Evolutionary conservation across 2,329 filamentous ascomycete species (phyloP).

Genomic region (Cyphellophora europaea): DNA sequence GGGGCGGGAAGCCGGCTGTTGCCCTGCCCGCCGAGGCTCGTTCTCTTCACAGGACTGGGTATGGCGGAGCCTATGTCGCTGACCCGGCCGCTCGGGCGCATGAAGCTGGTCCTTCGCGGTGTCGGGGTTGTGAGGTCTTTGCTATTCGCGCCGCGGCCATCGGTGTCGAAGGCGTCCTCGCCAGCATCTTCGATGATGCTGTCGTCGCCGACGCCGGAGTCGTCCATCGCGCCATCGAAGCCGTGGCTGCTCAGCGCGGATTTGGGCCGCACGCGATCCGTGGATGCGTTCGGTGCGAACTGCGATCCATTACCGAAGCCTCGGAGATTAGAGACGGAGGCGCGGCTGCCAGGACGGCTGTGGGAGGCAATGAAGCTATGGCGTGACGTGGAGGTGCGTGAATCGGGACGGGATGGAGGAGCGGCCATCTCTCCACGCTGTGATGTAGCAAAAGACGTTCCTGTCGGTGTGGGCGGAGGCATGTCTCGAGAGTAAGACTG

Average conservation of each 20-base stretch:
- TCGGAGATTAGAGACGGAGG: conserved; percentile 13
- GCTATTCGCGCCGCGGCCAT: background rate
- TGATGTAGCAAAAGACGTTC: background rate
- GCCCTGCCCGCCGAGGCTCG: conserved; percentile 12
- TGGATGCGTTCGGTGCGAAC: conserved; percentile 18
- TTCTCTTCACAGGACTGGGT: conserved; percentile 15
- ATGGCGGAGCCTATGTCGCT: conserved; percentile 29
- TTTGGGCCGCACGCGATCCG: conserved; percentile 19
- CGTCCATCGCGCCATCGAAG: conserved; percentile 13
- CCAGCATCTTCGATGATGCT: background rate
- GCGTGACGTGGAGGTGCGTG: conserved; percentile 10
- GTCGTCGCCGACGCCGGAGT: background rate
- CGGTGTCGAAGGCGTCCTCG: background rate
- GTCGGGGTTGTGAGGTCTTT: conserved; percentile 10
- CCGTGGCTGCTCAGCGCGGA: conserved; percentile 17
- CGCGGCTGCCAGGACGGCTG: conserved; percentile 17
- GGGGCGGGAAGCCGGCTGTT: too few species aligned
- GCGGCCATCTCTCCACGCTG: conserved; percentile 15
- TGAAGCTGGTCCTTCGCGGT: conserved; percentile 24
- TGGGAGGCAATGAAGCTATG: conserved; percentile 13
- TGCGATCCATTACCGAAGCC: conserved; percentile 11
- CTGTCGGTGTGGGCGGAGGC: conserved; percentile 25
- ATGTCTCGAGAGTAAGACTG: conserved; percentile 32
- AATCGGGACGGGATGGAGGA: conserved; percentile 14
- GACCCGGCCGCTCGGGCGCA: conserved; percentile 19